Percentiles rank a stretch among this genome's conserved stretches.
Evolutionary conservation across 2,329 filamentous ascomycete species (phyloP).

Genomic region (Scopulariopsis brevicaulis): DNA sequence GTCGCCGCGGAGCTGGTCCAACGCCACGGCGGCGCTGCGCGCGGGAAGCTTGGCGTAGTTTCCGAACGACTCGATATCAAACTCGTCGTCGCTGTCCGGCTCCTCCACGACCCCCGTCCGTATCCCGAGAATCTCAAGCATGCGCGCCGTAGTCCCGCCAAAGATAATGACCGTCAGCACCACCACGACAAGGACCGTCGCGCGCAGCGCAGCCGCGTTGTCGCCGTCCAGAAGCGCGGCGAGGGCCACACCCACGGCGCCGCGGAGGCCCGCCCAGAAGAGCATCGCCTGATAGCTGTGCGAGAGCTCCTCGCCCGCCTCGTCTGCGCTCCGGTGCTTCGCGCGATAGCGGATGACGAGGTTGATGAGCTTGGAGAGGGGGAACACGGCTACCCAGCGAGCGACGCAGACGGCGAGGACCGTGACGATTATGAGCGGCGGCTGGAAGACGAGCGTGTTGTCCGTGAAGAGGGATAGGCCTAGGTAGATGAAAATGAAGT

Average conservation of each 20-base stretch:
- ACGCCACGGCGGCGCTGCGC: slow-evolving; percentile 44
- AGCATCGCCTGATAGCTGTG: slow-evolving; percentile 98
- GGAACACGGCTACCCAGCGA: slow-evolving; percentile 90
- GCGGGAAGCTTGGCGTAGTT: background rate
- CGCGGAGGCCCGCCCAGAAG: slow-evolving; percentile 96
- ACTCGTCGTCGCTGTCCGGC: slow-evolving; percentile 95
- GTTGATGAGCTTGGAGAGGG: slow-evolving; percentile 80
- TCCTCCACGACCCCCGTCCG: slow-evolving; percentile 93
- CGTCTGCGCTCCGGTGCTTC: slow-evolving; percentile 59
- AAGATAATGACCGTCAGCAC: slow-evolving; percentile 98
- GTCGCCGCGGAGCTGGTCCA: slow-evolving; percentile 21
- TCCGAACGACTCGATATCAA: slow-evolving; percentile 77
- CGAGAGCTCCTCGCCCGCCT: slow-evolving; percentile 77
- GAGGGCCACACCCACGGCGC: slow-evolving; percentile 89
- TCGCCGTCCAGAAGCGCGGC: slow-evolving; percentile 72
- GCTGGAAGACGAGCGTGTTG: slow-evolving; percentile 77
- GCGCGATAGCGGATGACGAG: slow-evolving; percentile 85
- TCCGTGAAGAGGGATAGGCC: slow-evolving; percentile 93
- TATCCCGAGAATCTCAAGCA: slow-evolving; percentile 97
- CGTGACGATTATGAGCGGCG: slow-evolving; percentile 87
- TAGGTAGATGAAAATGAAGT: slow-evolving; percentile 99
- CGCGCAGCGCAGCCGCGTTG: slow-evolving; percentile 73
- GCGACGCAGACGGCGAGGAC: slow-evolving; percentile 86
- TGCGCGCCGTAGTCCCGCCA: slow-evolving; percentile 89
- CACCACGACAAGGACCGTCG: slow-evolving; percentile 94